Base-by-base conservation (phyloP, 352 stramenopile species). In the Phytophthora brassicae region DNA sequence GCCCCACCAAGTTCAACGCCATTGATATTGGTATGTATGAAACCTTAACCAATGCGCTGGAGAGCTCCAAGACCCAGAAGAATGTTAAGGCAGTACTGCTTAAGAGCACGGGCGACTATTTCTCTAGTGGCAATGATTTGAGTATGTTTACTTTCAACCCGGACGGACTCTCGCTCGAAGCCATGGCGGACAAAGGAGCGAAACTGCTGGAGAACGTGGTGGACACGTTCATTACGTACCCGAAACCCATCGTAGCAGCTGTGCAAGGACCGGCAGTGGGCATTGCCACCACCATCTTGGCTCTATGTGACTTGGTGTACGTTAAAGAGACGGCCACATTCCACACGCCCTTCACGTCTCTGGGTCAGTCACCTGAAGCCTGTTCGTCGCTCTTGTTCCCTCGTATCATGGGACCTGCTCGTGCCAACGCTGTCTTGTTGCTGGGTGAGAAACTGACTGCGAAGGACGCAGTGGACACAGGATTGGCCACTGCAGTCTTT, bases 201-300 rank as follows among this genome's bases (percentile, higher is more conserved):
- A 70, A 72, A 51, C 56, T 83, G 20, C 77, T 88, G 28, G 77
- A 89, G 54, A 60, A 74, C 54, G 89, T 92, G 29, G 77, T 90
- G 19, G 60, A 94, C 56, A 63, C 66, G 28, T 96, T 94, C 72
- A 75, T 96, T 14, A 79, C 73, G 45, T 98, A 94, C 74, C 87
- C 87, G 5, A 97, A 97, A 72, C 84, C 92, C 11, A 74, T 98
- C 12, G 83, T 96, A 9, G 88, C 87, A 0, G 87, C 87, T 7
- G 94, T 97, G 8, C 92, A 98, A 53, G 94, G 90, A 3, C 91
- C 91, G 0, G 91, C 91, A 0, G 80, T 97, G 23, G 94, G 94
- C 41, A 96, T 97, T 46, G 83, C 80, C 6, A 88, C 94, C 17
- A 98, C 91, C 9, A 72, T 96, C 14, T 74, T 97, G 11, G 79